Conservation (phyloP, 352 stramenopile genomes). For the Pythium oligandrum region DNA sequence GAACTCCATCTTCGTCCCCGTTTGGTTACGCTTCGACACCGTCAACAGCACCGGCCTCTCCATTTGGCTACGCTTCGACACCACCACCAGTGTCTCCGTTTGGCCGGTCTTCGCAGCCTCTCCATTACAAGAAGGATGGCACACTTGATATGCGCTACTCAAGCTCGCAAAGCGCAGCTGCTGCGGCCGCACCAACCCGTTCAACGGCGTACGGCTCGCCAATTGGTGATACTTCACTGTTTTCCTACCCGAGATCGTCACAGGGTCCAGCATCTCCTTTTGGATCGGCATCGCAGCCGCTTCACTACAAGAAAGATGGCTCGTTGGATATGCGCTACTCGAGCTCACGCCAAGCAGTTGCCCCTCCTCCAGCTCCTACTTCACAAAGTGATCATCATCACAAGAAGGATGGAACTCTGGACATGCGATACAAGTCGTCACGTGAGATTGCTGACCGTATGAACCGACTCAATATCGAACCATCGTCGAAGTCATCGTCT, state of each 20-base stretch:
- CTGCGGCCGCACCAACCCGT: conserved; percentile 1
- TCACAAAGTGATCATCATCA: no score
- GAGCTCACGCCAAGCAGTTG: conserved; percentile 4
- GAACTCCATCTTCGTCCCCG: no score
- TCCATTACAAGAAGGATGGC: conserved; percentile 24
- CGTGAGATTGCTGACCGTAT: conserved; percentile 17
- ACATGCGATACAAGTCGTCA: conserved; percentile 27
- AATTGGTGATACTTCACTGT: no score
- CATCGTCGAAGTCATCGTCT: no score
- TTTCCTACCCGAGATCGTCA: no score
- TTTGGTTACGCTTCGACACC: not conserved
- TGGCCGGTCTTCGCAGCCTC: conserved; percentile 2
- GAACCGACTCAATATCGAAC: conserved; percentile 16
- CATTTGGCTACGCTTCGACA: no score
- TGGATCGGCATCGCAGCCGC: no score
- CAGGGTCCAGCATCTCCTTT: no score
- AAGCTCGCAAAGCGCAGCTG: conserved; percentile 12
- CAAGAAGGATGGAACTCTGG: conserved; percentile 17
- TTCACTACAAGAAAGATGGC: conserved; percentile 15
- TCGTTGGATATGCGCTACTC: conserved; percentile 10
- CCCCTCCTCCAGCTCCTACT: conserved; percentile 8
- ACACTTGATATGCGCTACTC: conserved; percentile 21
- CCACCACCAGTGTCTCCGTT: not conserved
- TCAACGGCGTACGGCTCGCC: no score
- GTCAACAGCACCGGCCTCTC: not conserved